A percentile compares a stretch with the other conserved stretches of the same genome.
Evolutionary conservation across 805 yeast species (phyloP).

Genomic region (Cyberlindnera japonica): DNA sequence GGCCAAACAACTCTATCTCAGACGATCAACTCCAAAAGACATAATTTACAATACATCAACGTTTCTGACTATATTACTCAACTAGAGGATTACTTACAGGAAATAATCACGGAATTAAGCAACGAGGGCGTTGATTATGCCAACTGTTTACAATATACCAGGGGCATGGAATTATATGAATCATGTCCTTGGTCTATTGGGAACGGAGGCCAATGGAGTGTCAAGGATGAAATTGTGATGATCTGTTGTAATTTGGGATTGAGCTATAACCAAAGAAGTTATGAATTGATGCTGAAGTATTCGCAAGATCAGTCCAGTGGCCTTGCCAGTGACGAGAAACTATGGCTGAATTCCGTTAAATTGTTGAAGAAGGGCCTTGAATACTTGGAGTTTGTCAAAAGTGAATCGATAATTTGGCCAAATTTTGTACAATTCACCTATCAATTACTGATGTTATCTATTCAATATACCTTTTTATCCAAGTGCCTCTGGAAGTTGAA

Average conservation of each 20-base stretch:
- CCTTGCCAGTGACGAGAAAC: slow-evolving; percentile 1
- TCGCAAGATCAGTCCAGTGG: not conserved
- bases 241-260: slow-evolving; percentile 14
- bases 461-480: slow-evolving; percentile 30
- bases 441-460: slow-evolving; percentile 19
- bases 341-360: slow-evolving; percentile 21
- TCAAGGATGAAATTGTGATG: slow-evolving; percentile 20
- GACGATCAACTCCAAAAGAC: not conserved
- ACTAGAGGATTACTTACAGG: not conserved
- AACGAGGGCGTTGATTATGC: not conserved
- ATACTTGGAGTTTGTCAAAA: slow-evolving; percentile 15
- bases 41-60: not conserved
- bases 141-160: not conserved
- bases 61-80: not conserved
- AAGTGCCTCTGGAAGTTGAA: slow-evolving; percentile 28
- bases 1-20: not conserved
- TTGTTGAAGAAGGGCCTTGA: slow-evolving; percentile 19
- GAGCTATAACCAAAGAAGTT: slow-evolving; percentile 12
- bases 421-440: slow-evolving; percentile 11
- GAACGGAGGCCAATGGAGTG: slow-evolving; percentile 15
- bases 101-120: not conserved
- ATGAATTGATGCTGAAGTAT: slow-evolving; percentile 11
- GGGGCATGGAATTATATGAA: not conserved
- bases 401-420: not conserved
- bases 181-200: not conserved